Conservation (phyloP, 1,284 basidiomycete species). For the Mycosarcoma maydis region DNA sequence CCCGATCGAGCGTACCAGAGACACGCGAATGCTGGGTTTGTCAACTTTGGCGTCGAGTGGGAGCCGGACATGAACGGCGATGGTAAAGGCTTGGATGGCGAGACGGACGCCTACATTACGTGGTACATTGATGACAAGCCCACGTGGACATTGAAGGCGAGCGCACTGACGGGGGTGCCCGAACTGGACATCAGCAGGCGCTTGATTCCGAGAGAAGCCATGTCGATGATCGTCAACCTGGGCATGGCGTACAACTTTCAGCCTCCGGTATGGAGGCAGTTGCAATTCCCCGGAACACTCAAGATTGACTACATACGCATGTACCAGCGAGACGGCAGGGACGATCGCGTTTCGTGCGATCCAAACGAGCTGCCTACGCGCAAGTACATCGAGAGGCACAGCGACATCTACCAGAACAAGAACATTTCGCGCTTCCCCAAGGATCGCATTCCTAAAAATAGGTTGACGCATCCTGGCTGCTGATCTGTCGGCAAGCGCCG, state of each 20-base stretch:
- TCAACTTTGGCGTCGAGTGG: slow-evolving; percentile 64
- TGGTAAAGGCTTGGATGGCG: slow-evolving; percentile 61
- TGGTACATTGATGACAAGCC: slow-evolving; percentile 63
- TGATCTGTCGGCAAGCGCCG: too few relatives aligned
- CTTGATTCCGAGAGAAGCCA: slow-evolving; percentile 60
- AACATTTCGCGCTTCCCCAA: slow-evolving; percentile 59
- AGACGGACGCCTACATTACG: slow-evolving; percentile 56
- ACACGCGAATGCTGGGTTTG: slow-evolving; percentile 12
- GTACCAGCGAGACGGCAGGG: slow-evolving; percentile 55
- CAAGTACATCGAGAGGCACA: slow-evolving; percentile 60
- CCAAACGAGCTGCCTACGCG: slow-evolving; percentile 61
- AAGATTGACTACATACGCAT: slow-evolving; percentile 58
- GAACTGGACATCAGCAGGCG: slow-evolving; percentile 52
- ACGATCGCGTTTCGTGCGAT: slow-evolving; percentile 51
- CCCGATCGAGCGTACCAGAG: slow-evolving; percentile 51
- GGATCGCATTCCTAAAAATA: slow-evolving; percentile 47
- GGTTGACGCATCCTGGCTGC: slow-evolving; percentile 15
- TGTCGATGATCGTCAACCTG: slow-evolving; percentile 62
- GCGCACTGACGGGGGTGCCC: slow-evolving; percentile 30
- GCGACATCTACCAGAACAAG: slow-evolving; percentile 62
- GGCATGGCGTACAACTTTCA: slow-evolving; percentile 64
- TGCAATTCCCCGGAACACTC: slow-evolving; percentile 52
- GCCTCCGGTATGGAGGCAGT: slow-evolving; percentile 35
- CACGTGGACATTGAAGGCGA: slow-evolving; percentile 55
- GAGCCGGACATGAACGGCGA: slow-evolving; percentile 60